These are phyloP conservation scores for Pseudonitzschia multistriata DNA, from an alignment of 108 stramenopile genomes.

Conservation along the genomic window DNA sequence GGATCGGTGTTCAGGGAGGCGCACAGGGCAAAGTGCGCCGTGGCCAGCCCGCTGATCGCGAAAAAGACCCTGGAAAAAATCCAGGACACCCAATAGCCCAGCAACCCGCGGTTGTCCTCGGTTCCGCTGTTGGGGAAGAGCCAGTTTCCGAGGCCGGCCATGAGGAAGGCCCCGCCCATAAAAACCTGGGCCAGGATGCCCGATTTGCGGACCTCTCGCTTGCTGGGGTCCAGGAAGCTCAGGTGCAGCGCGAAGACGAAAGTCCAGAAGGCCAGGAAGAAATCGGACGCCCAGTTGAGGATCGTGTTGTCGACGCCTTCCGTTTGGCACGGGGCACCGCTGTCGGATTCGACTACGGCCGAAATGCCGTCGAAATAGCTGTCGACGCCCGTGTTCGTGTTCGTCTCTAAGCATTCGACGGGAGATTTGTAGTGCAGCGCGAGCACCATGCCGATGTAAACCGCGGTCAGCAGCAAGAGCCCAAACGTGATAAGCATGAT, in stretches of 20 bases:
- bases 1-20: not conserved
- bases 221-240: not conserved
- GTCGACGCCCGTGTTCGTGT: no score
- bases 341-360: no score
- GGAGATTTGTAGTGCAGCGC: not conserved
- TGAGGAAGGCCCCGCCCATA: slow-evolving; percentile 18
- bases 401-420: not conserved
- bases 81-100: slow-evolving; percentile 17
- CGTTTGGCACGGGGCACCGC: slow-evolving; percentile 8
- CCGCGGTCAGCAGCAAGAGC: not conserved
- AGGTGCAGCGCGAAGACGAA: slow-evolving; percentile 23
- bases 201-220: not conserved
- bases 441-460: not conserved
- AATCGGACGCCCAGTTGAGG: slow-evolving; percentile 20
- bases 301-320: slow-evolving; percentile 32
- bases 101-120: slow-evolving; percentile 19
- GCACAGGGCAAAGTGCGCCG: slow-evolving; percentile 21
- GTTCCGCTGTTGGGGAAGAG: slow-evolving; percentile 22
- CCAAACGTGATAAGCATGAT: not conserved
- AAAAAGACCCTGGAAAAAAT: slow-evolving; percentile 19
- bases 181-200: slow-evolving; percentile 20
- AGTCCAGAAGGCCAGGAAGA: slow-evolving; percentile 11
- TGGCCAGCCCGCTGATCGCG: not conserved
- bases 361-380: no score
- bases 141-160: slow-evolving; percentile 13